Evolutionary conservation across 2,329 filamentous ascomycete genomes (phyloP).

Genomic region (Zalaria obscura): DNA sequence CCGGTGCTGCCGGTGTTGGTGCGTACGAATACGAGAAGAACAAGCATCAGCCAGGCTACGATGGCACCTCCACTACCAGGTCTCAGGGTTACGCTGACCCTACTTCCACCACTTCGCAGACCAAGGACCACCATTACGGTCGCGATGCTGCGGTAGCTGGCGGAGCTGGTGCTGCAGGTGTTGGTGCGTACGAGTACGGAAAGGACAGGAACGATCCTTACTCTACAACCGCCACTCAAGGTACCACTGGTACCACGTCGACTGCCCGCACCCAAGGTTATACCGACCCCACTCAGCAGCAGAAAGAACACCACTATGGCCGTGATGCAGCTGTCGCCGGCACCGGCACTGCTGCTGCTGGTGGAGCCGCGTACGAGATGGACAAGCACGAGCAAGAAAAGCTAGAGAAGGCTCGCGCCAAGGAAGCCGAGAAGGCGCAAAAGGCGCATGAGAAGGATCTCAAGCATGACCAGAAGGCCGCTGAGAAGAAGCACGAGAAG

Average conservation of each 20-base stretch:
- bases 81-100: constrained; percentile 8
- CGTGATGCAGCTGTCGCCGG: constrained; percentile 3
- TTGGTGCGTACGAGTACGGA: constrained; percentile 13
- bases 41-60: constrained; percentile 2
- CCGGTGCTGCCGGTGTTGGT: constrained; percentile 14
- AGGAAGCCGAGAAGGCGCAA: constrained; percentile 11
- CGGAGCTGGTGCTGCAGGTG: constrained; percentile 12
- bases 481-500: constrained; percentile 16
- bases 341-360: constrained; percentile 2
- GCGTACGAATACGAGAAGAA: constrained; percentile 1
- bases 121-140: constrained; percentile 9
- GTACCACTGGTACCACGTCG: constrained; percentile 4
- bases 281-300: constrained; percentile 5
- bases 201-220: neutral
- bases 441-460: constrained; percentile 13
- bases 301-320: constrained; percentile 4
- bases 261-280: constrained; percentile 5
- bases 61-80: constrained; percentile 4
- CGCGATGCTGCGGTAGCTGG: constrained; percentile 15
- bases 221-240: neutral
- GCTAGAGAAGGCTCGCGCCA: constrained; percentile 10
- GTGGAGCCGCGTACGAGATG: constrained; percentile 5
- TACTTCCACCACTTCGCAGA: constrained; percentile 2
- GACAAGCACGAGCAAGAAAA: constrained; percentile 14
- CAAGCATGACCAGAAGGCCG: constrained; percentile 12